Evolutionary conservation across 495 filamentous ascomycete genomes (phyloP), one percentile per base, ranked within the genome.

Genomic region (Pseudoneurospora amorphoporcata): DNA sequence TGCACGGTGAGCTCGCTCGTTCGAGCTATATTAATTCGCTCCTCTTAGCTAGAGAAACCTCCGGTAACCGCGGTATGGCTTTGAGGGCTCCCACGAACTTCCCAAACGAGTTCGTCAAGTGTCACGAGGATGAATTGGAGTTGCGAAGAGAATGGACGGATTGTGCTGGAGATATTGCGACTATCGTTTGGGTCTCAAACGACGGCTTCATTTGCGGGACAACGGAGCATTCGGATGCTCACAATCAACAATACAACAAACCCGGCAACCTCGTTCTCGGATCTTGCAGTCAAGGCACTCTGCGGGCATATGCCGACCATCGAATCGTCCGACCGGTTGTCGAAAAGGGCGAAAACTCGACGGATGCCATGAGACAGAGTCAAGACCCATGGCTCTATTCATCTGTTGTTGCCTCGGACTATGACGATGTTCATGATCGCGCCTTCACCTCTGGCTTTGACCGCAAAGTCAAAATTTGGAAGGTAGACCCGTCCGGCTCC

Each of bases 381-480:
- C 91, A 92, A 68, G 88, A 91, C 74, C 87, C 88, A 8, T 86
- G 86, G 79, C 83, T 97, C 0, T 97, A 91, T 73, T 89, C 88
- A 71, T 96, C 92, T 2, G 90, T 97, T 0, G 89, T 90, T 3
- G 86, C 88, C n/a, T 88, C 93, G 3, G 87, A 90, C 47, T 96
- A 94, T 82, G 90, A 90, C 40, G 77, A 83, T 0, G 76, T 77
- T 41, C 87, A 86, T 29, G 78, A 85, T 5, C 81, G 81, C 4
- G 84, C 94, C 0, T 97, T 90, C 74, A 94, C 94, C 0, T 90
- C 90, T 0, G 92, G 93, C 37, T 96, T 92, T 75, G 95, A 99
- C 73, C 82, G 88, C 8, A 91, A 88, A 0, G 90, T 95, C 32
- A 93, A 94, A 71, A 79, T 93, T 9, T 98, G 94, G 92, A 82